Conservation (phyloP, 306 rosid species). For the Prunus dulcis region DNA sequence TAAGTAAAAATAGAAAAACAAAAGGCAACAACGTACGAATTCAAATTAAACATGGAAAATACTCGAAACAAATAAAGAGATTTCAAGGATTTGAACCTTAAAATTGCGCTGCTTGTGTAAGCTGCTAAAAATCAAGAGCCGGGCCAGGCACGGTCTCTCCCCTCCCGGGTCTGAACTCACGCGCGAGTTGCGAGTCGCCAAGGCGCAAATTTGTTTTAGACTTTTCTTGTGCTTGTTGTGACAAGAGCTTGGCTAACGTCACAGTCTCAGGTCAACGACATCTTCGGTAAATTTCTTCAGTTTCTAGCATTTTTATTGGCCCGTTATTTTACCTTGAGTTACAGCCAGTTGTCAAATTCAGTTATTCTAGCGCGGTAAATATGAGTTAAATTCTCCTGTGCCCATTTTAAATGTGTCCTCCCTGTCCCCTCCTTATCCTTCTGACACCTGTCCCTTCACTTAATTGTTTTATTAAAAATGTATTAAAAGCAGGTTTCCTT, state of each 20-base stretch:
- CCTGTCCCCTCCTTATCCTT: no score
- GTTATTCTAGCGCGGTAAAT: not conserved
- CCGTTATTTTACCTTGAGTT: not conserved
- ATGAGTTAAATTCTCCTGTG: no score
- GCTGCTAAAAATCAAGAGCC: not conserved
- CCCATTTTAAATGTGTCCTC: not conserved
- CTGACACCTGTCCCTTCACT: no score
- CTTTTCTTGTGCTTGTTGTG: not conserved
- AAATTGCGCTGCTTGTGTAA: not conserved
- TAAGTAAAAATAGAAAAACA: not conserved
- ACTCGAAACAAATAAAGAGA: no score
- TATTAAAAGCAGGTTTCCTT: no score
- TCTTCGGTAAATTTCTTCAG: not conserved
- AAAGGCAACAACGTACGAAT: not conserved
- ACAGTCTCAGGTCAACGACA: not conserved
- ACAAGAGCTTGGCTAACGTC: not conserved
- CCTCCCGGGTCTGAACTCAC: not conserved
- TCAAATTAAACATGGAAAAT: not conserved
- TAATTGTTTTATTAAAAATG: no score
- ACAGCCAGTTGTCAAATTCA: not conserved
- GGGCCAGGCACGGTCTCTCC: not conserved
- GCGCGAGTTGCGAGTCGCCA: conserved; percentile 5
- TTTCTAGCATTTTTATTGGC: not conserved
- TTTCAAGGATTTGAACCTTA: not conserved
- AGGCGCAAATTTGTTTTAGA: not conserved